phyloP scores from a whole-genome alignment of 148 eudicot genomes.

The Polygonum aviculare region DNA sequence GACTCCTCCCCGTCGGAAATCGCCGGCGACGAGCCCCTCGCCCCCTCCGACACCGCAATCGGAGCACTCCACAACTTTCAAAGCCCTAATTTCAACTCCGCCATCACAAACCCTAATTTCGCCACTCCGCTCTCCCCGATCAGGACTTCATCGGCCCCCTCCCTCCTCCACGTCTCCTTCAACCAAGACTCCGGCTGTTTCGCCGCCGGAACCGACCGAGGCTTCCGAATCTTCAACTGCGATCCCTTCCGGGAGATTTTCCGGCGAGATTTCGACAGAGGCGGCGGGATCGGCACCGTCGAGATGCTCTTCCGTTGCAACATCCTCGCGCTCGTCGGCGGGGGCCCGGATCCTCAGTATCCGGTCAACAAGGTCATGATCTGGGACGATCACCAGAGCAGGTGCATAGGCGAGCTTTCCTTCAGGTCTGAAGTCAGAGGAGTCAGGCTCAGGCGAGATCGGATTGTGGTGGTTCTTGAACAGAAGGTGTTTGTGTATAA shows the following conservation, averaged over 20 bases:
- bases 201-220: conserved; percentile 65
- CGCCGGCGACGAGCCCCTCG: not conserved
- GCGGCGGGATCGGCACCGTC: conserved; percentile 68
- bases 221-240: conserved; percentile 72
- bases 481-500: conserved; percentile 84
- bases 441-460: conserved; percentile 64
- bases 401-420: conserved; percentile 84
- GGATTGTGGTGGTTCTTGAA: conserved; percentile 64
- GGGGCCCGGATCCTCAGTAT: conserved; percentile 74
- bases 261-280: conserved; percentile 61
- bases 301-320: conserved; percentile 91
- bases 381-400: conserved; percentile 85
- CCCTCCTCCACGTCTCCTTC: conserved; percentile 57
- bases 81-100: conserved; percentile 10
- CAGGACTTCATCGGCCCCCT: conserved; percentile 17
- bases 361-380: conserved; percentile 83
- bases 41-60: not conserved
- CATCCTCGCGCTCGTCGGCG: conserved; percentile 81
- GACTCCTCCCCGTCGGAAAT: conserved; percentile 11
- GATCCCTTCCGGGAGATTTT: conserved; percentile 88
- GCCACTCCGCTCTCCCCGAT: conserved; percentile 21
- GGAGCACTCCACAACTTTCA: not conserved
- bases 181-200: conserved; percentile 81
- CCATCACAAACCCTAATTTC: conserved; percentile 14
- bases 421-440: conserved; percentile 79